A percentile compares a stretch with the other conserved stretches of the same genome.
These are phyloP conservation scores for Cardamine chenopodiifolia DNA, from an alignment of 345 rosid species.

Conservation along the genomic window DNA sequence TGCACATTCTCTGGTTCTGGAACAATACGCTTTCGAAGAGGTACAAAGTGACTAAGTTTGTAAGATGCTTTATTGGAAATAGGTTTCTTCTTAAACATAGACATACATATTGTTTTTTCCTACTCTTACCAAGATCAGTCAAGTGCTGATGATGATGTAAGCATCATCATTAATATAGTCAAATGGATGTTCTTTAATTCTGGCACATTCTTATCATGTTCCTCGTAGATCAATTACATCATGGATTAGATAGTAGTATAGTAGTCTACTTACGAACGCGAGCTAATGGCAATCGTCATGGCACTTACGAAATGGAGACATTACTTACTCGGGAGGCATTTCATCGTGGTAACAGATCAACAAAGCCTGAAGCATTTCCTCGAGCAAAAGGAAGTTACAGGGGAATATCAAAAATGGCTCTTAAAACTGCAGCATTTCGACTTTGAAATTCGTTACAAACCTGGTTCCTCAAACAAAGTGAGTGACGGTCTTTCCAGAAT, in stretches of 20 bases:
- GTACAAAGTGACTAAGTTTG: slow-evolving; percentile 29
- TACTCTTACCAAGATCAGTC: neutral
- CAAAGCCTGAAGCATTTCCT: too few relatives aligned
- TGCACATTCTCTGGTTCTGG: slow-evolving; percentile 3
- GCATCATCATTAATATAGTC: slow-evolving; percentile 8
- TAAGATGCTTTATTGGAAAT: neutral
- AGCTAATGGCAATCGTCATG: too few relatives aligned
- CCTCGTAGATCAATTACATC: neutral
- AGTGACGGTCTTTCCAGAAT: too few relatives aligned
- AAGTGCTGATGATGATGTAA: neutral
- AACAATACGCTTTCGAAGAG: slow-evolving; percentile 3
- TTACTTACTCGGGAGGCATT: too few relatives aligned
- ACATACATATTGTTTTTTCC: neutral
- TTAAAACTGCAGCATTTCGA: too few relatives aligned
- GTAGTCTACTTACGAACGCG: too few relatives aligned
- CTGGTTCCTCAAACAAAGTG: too few relatives aligned
- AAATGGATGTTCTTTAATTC: neutral
- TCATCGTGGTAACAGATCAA: too few relatives aligned
- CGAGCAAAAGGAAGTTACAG: too few relatives aligned
- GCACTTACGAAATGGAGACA: too few relatives aligned
- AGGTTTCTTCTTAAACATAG: neutral
- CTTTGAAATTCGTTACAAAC: too few relatives aligned
- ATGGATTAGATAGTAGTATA: slow-evolving; percentile 24
- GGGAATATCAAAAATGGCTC: too few relatives aligned
- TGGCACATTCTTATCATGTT: neutral